phyloP scores from a whole-genome alignment of 495 filamentous ascomycete genomes.

The Xylaria curta region DNA sequence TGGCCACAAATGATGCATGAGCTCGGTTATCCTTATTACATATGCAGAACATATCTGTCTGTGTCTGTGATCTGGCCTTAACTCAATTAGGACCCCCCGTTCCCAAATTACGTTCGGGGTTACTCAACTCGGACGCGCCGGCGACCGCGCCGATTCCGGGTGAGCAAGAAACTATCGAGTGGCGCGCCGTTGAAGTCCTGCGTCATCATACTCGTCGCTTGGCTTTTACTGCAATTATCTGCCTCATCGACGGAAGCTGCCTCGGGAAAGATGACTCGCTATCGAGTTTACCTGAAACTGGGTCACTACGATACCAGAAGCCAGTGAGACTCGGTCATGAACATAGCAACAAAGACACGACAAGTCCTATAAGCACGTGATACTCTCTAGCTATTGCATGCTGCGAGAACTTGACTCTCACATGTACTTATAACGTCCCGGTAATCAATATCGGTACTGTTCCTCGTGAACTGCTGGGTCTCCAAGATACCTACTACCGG shows the following conservation, averaged over 20 bases:
- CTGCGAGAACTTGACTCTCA: not conserved
- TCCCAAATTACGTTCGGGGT: conserved; percentile 17
- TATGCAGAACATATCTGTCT: conserved; percentile 20
- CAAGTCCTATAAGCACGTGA: not conserved
- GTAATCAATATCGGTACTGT: not conserved
- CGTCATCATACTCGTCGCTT: conserved; percentile 7
- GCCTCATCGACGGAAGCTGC: not conserved
- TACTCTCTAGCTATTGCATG: not conserved
- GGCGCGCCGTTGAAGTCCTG: conserved; percentile 10
- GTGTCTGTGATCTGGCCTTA: not conserved
- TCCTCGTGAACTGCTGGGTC: not conserved
- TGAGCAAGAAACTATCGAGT: not conserved
- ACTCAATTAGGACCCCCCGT: conserved; percentile 24
- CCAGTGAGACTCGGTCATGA: not conserved
- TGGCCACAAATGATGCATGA: not conserved
- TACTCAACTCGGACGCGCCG: conserved; percentile 30
- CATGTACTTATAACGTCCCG: not conserved
- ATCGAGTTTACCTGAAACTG: not conserved
- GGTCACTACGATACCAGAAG: not conserved
- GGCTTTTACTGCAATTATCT: conserved; percentile 1
- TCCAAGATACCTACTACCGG: conserved; percentile 2
- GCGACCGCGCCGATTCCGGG: conserved; percentile 15
- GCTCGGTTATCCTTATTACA: not conserved
- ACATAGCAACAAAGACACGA: not conserved
- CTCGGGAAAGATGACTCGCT: not conserved